Evolutionary conservation across 306 rosid species (phyloP).

Genomic region (Arachis stenosperma): DNA sequence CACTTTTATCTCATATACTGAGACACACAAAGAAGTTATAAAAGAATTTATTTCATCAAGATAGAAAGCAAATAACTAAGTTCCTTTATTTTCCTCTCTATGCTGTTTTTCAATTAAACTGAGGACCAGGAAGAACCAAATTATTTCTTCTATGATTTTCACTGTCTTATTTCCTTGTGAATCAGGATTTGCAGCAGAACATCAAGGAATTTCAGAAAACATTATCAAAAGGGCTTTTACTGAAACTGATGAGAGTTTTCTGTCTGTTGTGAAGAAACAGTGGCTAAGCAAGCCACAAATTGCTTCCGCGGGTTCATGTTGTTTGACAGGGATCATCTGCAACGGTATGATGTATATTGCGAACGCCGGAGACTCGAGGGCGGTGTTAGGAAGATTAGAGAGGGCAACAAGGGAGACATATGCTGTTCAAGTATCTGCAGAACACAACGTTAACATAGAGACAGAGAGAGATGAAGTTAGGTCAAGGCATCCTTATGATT

Average conservation of each 20-base stretch:
- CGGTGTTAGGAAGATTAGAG: constrained; percentile 67
- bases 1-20: constrained; percentile 1
- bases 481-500: constrained; percentile 63
- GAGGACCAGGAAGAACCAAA: constrained; percentile 6
- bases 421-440: constrained; percentile 75
- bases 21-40: too few species aligned
- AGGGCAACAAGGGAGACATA: constrained; percentile 60
- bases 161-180: constrained; percentile 19
- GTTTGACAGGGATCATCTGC: constrained; percentile 78
- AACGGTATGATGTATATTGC: constrained; percentile 66
- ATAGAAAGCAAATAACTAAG: too few species aligned
- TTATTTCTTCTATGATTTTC: neutral
- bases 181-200: constrained; percentile 65
- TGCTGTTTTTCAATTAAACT: constrained; percentile 16
- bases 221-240: constrained; percentile 65
- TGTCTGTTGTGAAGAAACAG: constrained; percentile 64
- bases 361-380: constrained; percentile 81
- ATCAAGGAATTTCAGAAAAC: constrained; percentile 62
- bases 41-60: too few species aligned
- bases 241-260: constrained; percentile 78
- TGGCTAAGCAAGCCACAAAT: constrained; percentile 72
- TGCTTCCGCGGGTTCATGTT: constrained; percentile 79
- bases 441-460: constrained; percentile 74
- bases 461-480: constrained; percentile 74
- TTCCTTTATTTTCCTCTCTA: neutral